These are phyloP conservation scores for Penicillium macrosclerotiorum DNA, from an alignment of 495 filamentous ascomycete species.

Conservation along the genomic window DNA sequence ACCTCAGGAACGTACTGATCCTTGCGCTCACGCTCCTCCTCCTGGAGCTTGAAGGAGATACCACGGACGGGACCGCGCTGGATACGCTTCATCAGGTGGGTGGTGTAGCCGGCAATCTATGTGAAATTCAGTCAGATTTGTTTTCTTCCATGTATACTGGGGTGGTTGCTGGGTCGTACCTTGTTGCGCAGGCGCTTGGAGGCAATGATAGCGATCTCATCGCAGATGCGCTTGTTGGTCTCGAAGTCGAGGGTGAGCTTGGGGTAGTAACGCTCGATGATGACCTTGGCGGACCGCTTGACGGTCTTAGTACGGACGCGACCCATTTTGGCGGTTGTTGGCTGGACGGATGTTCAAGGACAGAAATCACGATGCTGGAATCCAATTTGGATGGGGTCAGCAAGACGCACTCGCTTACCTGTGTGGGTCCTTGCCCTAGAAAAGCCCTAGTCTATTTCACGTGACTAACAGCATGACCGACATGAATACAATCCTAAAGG, in stretches of 20 bases:
- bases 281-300: conserved; percentile 99
- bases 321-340: conserved; percentile 83
- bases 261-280: conserved; percentile 99
- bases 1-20: conserved; percentile 99
- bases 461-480: conserved; percentile 10
- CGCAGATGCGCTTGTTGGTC: conserved; percentile 99
- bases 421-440: conserved; percentile 29
- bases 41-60: conserved; percentile 99
- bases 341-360: conserved; percentile 37
- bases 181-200: conserved; percentile 98
- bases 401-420: conserved; percentile 29
- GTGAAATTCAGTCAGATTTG: conserved; percentile 8
- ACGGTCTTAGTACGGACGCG: conserved; percentile 98
- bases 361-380: conserved; percentile 4
- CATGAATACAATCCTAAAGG: background rate
- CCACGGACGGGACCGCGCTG: conserved; percentile 98
- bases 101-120: conserved; percentile 98
- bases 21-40: conserved; percentile 99
- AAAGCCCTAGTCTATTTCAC: conserved; percentile 29
- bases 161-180: conserved; percentile 50
- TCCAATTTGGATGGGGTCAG: conserved; percentile 14
- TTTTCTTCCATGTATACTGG: background rate
- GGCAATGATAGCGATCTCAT: conserved; percentile 99
- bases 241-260: conserved; percentile 99
- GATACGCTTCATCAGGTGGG: conserved; percentile 91